Conservation (phyloP, 202 grass and related monocot species). For the Zizania palustris region DNA sequence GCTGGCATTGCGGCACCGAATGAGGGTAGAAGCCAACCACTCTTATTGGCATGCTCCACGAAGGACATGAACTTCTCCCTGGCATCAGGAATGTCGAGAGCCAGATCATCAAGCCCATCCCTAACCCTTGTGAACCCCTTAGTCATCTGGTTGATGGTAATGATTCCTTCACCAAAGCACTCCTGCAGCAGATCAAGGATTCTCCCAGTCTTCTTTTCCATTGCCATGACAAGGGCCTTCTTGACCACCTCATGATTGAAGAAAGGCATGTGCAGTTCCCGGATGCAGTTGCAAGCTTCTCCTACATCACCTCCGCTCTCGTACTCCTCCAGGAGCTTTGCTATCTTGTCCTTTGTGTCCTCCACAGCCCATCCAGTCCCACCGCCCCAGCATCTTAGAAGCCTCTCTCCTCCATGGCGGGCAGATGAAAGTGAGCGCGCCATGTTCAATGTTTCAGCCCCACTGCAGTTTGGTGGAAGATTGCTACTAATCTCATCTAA, state of each 20-base stretch:
- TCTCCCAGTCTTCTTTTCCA: conserved; percentile 87
- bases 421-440: conserved; percentile 81
- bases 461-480: conserved; percentile 72
- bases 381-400: conserved; percentile 96
- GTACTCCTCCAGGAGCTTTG: conserved; percentile 90
- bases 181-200: conserved; percentile 71
- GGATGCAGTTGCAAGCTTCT: conserved; percentile 94
- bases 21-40: conserved; percentile 65
- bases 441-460: conserved; percentile 71
- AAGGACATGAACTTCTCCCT: conserved; percentile 72
- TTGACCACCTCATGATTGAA: conserved; percentile 99
- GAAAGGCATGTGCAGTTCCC: conserved; percentile 87
- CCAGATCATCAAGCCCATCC: conserved; percentile 90
- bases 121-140: conserved; percentile 91
- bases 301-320: conserved; percentile 82
- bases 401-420: conserved; percentile 87
- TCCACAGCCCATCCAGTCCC: conserved; percentile 85
- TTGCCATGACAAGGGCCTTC: conserved; percentile 87
- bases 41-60: conserved; percentile 58
- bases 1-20: conserved; percentile 37
- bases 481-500: conserved; percentile 85
- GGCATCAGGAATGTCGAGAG: conserved; percentile 91
- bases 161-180: conserved; percentile 88
- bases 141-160: conserved; percentile 94
- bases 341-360: conserved; percentile 93